Base-by-base conservation (phyloP, 495 filamentous ascomycete genomes). In the Podospora comata region DNA sequence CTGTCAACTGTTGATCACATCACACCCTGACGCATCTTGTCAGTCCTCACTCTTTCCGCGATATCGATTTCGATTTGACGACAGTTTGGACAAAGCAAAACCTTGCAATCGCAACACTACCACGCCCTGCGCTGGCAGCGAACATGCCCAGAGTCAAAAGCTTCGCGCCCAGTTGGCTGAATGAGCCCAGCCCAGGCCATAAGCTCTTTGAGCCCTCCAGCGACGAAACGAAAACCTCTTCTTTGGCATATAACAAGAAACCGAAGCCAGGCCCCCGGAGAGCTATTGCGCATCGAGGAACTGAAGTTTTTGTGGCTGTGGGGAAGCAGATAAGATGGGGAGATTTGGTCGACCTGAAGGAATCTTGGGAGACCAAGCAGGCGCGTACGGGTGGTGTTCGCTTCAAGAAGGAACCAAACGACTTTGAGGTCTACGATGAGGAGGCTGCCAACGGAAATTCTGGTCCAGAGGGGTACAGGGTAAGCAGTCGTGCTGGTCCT, bases 241-340 rank as follows among this genome's bases (percentile, higher is more conserved):
- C 69, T 19, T 59, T 78, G 44, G 69, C 70, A 16, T 81, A 79
- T 67, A 69, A 70, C 65, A 84, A 79, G 65, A 73, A 75, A 68
- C 34, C 72, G 7, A 73, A 84, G 61, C 77, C 77, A 6, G 88
- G 90, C 13, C 85, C 92, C 3, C 82, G 81, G 54, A 85, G 87
- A 62, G 93, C 86, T 9, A 86, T 95, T 54, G 93, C 91, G 6
- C 86, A 83, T 54, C 81, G 92, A 60, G 91, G 88, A 57, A 91
- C 89, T 34, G 91, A 97, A 71, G 81, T 96, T 1, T 96, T 97
- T 75, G 87, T 90, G 1, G 92, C 92, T 16, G 88, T 90, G 15
- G 92, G 92, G 32, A 94, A 90, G 70, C 87, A 96, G 76, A 91
- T 97, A 53, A 84, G 92, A 74, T 97, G 93, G 93, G 87, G 89